Conservation (phyloP, 495 filamentous ascomycete species). For the Melanomma pulvis-pyrius region DNA sequence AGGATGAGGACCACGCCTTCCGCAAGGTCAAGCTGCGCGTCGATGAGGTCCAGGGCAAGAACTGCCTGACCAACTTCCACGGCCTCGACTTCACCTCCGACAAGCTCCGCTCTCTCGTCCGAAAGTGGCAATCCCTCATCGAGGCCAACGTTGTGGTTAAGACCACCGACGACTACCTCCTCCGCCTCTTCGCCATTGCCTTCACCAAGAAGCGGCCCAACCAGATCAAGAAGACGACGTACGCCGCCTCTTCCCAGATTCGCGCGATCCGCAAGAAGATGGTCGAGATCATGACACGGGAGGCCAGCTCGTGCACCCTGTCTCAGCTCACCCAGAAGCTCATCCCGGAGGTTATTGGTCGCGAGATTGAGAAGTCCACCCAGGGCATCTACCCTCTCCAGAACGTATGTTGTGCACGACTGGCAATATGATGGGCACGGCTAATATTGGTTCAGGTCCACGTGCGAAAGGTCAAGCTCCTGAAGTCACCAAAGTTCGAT, state of each 20-base stretch:
- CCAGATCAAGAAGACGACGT: slow-evolving; percentile 99
- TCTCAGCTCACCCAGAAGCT: slow-evolving; percentile 95
- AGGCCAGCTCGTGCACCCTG: slow-evolving; percentile 90
- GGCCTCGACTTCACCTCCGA: slow-evolving; percentile 99
- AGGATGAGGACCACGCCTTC: slow-evolving; percentile 99
- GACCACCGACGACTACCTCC: slow-evolving; percentile 98
- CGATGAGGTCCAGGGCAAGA: slow-evolving; percentile 99
- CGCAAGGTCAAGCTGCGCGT: slow-evolving; percentile 99
- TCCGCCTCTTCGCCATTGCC: slow-evolving; percentile 96
- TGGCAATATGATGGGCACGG: slow-evolving; percentile 12
- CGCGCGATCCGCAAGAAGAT: slow-evolving; percentile 98
- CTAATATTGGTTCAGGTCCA: slow-evolving; percentile 72
- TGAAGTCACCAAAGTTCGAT: slow-evolving; percentile 98
- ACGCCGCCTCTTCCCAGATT: slow-evolving; percentile 93
- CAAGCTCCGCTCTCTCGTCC: slow-evolving; percentile 96
- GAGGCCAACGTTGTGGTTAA: slow-evolving; percentile 99
- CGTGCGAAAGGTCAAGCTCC: slow-evolving; percentile 99
- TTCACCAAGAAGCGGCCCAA: slow-evolving; percentile 99
- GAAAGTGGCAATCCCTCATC: slow-evolving; percentile 99
- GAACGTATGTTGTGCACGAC: slow-evolving; percentile 64
- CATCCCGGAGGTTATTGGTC: slow-evolving; percentile 98
- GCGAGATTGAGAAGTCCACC: slow-evolving; percentile 98
- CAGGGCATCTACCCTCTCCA: slow-evolving; percentile 99
- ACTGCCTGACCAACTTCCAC: slow-evolving; percentile 99
- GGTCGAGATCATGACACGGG: slow-evolving; percentile 96